Evolutionary conservation across 352 stramenopile genomes (phyloP).

Genomic region (Achlya hypogyna): DNA sequence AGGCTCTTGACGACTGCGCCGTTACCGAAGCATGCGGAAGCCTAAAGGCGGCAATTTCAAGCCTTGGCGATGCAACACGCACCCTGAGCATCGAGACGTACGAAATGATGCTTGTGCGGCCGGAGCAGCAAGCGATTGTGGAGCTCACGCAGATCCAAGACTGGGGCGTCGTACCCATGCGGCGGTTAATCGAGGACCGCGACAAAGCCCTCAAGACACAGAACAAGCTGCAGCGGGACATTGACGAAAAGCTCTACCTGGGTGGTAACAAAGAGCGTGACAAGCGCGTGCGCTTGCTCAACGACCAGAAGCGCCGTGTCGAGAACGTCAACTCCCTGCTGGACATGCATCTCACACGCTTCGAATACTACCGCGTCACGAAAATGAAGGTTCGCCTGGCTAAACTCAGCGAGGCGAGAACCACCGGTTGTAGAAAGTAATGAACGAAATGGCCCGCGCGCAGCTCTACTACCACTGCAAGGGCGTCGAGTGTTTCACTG

Average conservation of each 20-base stretch:
- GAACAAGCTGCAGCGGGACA: slow-evolving; percentile 64
- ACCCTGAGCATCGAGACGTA: slow-evolving; percentile 57
- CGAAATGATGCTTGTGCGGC: slow-evolving; percentile 63
- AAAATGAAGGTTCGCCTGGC: slow-evolving; percentile 52
- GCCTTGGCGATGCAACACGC: slow-evolving; percentile 36
- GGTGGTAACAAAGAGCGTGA: slow-evolving; percentile 48
- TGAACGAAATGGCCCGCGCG: slow-evolving; percentile 59
- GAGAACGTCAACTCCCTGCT: slow-evolving; percentile 75
- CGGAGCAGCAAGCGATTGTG: slow-evolving; percentile 60
- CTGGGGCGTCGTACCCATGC: slow-evolving; percentile 73
- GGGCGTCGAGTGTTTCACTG: slow-evolving; percentile 55
- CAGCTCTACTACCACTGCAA: slow-evolving; percentile 72
- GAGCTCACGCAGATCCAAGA: slow-evolving; percentile 69
- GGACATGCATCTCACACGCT: slow-evolving; percentile 61
- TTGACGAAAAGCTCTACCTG: slow-evolving; percentile 49
- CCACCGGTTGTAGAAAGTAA: slow-evolving; percentile 39
- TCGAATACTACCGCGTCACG: slow-evolving; percentile 55
- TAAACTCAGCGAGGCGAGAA: not conserved
- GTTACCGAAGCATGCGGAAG: slow-evolving; percentile 42
- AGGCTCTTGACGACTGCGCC: slow-evolving; percentile 48
- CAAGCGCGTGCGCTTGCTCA: slow-evolving; percentile 72
- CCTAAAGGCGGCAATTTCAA: slow-evolving; percentile 41
- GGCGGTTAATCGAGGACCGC: slow-evolving; percentile 70
- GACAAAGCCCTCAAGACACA: slow-evolving; percentile 77
- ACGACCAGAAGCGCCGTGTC: slow-evolving; percentile 70